phyloP scores from a whole-genome alignment of 2,329 filamentous ascomycete species.

The Fusarium setosum region DNA sequence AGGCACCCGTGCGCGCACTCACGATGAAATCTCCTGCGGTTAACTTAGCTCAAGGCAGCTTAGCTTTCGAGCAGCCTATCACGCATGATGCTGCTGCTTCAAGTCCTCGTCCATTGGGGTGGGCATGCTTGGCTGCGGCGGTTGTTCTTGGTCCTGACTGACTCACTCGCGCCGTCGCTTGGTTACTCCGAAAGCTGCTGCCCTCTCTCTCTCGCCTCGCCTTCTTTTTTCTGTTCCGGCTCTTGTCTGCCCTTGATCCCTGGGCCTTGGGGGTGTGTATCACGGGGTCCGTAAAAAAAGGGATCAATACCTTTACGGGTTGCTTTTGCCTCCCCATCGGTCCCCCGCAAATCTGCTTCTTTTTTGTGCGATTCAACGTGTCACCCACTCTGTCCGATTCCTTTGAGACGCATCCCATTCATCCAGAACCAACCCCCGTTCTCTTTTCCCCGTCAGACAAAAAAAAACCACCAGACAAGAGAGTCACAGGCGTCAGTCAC shows the following conservation, averaged over 20 bases:
- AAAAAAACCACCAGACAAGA: not conserved
- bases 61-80: slow-evolving; percentile 9
- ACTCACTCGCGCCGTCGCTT: slow-evolving; percentile 14
- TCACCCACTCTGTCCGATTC: too few relatives aligned
- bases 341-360: slow-evolving; percentile 20
- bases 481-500: not conserved
- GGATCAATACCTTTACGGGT: slow-evolving; percentile 21
- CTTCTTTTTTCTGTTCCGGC: slow-evolving; percentile 13
- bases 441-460: too few relatives aligned
- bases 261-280: slow-evolving; percentile 21
- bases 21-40: not conserved
- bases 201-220: not conserved
- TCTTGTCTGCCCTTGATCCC: slow-evolving; percentile 7
- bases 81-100: slow-evolving; percentile 8
- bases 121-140: slow-evolving; percentile 17
- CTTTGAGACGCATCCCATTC: too few relatives aligned
- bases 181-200: not conserved
- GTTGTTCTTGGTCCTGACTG: slow-evolving; percentile 15
- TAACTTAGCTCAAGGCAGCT: slow-evolving; percentile 18
- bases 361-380: not conserved
- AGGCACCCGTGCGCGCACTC: slow-evolving; percentile 11
- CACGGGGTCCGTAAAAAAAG: slow-evolving; percentile 33
- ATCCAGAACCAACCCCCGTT: too few relatives aligned
- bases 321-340: not conserved
- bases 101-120: not conserved